Conservation (phyloP, 1,139 yeast species). For the Zygoascus sp. region DNA sequence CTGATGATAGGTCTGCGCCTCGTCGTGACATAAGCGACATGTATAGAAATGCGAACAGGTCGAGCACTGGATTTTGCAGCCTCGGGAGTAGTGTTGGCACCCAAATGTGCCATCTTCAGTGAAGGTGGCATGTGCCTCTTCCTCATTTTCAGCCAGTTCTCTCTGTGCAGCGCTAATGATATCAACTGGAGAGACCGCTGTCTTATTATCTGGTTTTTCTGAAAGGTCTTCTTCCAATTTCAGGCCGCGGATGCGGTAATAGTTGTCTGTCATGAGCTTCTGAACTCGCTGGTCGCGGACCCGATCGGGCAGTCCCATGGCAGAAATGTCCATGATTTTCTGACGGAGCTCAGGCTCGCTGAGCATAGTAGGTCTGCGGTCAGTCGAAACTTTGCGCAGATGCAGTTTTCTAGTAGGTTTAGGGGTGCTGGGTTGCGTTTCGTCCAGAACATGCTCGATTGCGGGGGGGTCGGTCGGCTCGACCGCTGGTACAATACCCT, state of each 20-base stretch:
- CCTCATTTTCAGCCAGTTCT: constrained; percentile 35
- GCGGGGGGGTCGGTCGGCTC: constrained; percentile 47
- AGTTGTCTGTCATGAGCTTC: constrained; percentile 71
- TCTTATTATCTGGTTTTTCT: not conserved
- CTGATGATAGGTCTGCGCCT: constrained; percentile 48
- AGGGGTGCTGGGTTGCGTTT: constrained; percentile 3
- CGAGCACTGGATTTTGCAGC: constrained; percentile 80
- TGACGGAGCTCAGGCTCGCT: constrained; percentile 39
- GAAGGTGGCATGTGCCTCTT: constrained; percentile 50
- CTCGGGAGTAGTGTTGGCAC: constrained; percentile 77
- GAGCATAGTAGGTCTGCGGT: constrained; percentile 10
- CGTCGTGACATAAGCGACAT: constrained; percentile 86
- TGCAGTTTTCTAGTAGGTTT: constrained; percentile 6
- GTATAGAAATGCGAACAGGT: constrained; percentile 70
- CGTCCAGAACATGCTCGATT: constrained; percentile 45
- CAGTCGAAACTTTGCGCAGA: not conserved
- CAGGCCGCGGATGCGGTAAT: constrained; percentile 39
- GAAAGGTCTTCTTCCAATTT: constrained; percentile 18
- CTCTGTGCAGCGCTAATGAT: constrained; percentile 1
- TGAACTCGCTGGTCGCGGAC: constrained; percentile 65
- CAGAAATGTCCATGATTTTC: constrained; percentile 55
- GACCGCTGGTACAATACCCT: constrained; percentile 49
- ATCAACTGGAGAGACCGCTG: too few relatives aligned
- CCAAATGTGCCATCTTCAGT: constrained; percentile 50
- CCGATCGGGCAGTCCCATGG: constrained; percentile 44